These are phyloP conservation scores for Evernia prunastri DNA, from an alignment of 495 filamentous ascomycete species.

Conservation along the genomic window DNA sequence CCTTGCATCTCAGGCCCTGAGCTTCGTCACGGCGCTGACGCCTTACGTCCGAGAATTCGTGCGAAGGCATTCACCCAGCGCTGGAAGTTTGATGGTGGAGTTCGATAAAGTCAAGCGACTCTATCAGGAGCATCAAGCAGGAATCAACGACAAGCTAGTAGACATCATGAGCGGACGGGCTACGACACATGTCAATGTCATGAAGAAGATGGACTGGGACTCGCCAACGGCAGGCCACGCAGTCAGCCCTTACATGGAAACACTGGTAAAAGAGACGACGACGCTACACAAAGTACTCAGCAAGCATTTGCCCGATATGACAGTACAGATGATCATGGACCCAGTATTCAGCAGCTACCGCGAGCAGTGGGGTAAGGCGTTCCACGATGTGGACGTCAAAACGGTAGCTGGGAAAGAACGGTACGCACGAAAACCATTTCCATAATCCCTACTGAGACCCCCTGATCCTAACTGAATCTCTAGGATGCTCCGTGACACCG, in stretches of 20 bases:
- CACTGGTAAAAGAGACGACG: constrained; percentile 77
- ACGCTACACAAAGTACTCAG: constrained; percentile 82
- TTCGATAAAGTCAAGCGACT: constrained; percentile 88
- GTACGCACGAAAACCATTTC: constrained; percentile 44
- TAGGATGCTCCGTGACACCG: constrained; percentile 76
- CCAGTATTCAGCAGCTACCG: constrained; percentile 84
- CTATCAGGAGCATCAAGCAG: constrained; percentile 87
- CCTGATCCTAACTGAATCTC: not conserved
- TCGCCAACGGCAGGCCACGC: constrained; percentile 31
- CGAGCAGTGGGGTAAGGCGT: constrained; percentile 72
- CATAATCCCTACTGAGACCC: constrained; percentile 19
- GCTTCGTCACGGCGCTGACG: constrained; percentile 79
- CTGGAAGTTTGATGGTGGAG: constrained; percentile 63
- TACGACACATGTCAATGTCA: constrained; percentile 59
- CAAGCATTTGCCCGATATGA: constrained; percentile 74
- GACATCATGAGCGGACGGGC: constrained; percentile 89
- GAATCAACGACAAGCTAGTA: constrained; percentile 90
- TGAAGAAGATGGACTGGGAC: constrained; percentile 77
- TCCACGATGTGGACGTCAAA: constrained; percentile 57
- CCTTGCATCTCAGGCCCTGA: constrained; percentile 80
- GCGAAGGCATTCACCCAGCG: constrained; percentile 63
- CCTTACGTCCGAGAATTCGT: constrained; percentile 90
- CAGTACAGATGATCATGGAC: constrained; percentile 78
- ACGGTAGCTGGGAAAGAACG: constrained; percentile 63
- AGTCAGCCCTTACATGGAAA: constrained; percentile 81